Evolutionary conservation across 345 rosid genomes (phyloP).

Genomic region (Pistacia atlantica): DNA sequence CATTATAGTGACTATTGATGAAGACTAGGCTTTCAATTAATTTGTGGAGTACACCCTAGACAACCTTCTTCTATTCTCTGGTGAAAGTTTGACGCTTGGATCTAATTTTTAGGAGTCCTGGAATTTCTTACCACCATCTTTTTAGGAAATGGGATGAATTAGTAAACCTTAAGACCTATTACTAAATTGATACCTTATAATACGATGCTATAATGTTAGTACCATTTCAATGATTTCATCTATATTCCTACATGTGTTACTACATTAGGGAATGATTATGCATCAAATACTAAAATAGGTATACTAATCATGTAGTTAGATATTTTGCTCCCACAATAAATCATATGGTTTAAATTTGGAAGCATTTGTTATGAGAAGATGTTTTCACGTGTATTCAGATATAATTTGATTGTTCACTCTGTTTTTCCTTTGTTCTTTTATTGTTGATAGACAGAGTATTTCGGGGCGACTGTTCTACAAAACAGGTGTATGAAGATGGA

Average conservation of each 20-base stretch:
- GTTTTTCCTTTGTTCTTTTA: constrained; percentile 19
- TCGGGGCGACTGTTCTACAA: constrained; percentile 81
- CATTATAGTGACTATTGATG: neutral
- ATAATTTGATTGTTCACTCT: neutral
- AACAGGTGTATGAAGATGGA: constrained; percentile 81
- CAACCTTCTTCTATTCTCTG: constrained; percentile 5
- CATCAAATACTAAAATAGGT: constrained; percentile 17
- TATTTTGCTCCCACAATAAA: too few relatives aligned
- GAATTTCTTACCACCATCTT: neutral
- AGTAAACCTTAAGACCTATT: too few relatives aligned
- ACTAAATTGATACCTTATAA: neutral
- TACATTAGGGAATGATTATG: neutral
- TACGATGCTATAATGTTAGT: too few relatives aligned
- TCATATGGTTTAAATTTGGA: neutral
- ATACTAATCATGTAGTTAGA: neutral
- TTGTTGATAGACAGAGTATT: constrained; percentile 78
- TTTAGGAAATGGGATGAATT: too few relatives aligned
- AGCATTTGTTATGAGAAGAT: constrained; percentile 5
- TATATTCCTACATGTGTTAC: too few relatives aligned
- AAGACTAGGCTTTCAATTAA: constrained; percentile 10
- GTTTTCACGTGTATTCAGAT: neutral
- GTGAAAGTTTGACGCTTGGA: neutral
- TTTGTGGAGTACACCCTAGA: neutral
- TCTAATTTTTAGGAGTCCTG: neutral
- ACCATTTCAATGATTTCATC: too few relatives aligned